These are phyloP conservation scores for Decorospora gaudefroyi DNA, from an alignment of 2,329 filamentous ascomycete species.

Conservation along the genomic window DNA sequence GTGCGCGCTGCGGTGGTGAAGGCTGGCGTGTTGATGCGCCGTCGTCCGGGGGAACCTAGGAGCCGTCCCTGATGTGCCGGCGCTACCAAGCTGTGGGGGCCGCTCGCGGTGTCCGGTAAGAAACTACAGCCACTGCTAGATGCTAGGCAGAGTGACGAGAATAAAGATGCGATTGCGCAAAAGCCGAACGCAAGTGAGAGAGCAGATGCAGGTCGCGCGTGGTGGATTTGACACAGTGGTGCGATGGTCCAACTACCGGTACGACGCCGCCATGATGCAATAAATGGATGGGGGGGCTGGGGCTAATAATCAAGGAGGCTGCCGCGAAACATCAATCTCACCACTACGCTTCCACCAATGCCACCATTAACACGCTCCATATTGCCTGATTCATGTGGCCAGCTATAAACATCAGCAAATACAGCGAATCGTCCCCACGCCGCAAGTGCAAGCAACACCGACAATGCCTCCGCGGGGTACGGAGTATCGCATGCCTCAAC, in stretches of 20 bases:
- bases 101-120: constrained; percentile 16
- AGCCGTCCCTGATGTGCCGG: constrained; percentile 26
- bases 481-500: too few relatives aligned
- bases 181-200: constrained; percentile 5
- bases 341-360: constrained; percentile 11
- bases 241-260: constrained; percentile 15
- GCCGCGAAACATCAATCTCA: constrained; percentile 13
- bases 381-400: not conserved
- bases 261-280: constrained; percentile 41
- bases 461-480: too few relatives aligned
- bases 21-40: constrained; percentile 12
- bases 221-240: constrained; percentile 20
- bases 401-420: too few relatives aligned
- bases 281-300: constrained; percentile 34
- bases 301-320: constrained; percentile 35
- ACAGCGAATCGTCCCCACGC: too few relatives aligned
- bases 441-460: too few relatives aligned
- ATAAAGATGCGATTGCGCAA: constrained; percentile 7
- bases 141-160: constrained; percentile 2
- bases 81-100: constrained; percentile 29
- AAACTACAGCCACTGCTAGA: constrained; percentile 12
- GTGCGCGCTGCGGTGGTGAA: constrained; percentile 14
- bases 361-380: not conserved
- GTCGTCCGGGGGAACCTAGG: constrained; percentile 27
- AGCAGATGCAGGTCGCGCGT: constrained; percentile 14